phyloP scores from a whole-genome alignment of 306 rosid species.

The Ochetophila trinervis region DNA sequence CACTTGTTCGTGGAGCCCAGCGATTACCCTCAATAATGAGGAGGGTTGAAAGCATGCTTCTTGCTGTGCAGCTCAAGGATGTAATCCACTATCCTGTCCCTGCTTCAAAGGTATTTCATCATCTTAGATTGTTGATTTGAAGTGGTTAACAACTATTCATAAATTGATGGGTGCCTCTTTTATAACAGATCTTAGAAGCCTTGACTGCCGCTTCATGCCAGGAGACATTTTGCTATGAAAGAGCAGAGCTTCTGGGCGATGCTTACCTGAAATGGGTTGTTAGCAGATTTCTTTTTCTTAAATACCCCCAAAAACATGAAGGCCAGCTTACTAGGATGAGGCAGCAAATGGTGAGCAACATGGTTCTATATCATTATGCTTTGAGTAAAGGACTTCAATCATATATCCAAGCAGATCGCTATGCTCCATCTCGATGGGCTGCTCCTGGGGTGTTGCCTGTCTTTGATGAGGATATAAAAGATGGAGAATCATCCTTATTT shows the following conservation, averaged over 20 bases:
- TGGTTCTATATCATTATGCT: constrained; percentile 88
- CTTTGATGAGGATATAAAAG: constrained; percentile 85
- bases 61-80: constrained; percentile 77
- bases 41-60: constrained; percentile 98
- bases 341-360: constrained; percentile 97
- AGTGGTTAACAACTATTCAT: constrained; percentile 11
- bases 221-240: constrained; percentile 98
- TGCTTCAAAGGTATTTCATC: constrained; percentile 60
- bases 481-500: constrained; percentile 77
- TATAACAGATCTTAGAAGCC: constrained; percentile 90
- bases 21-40: constrained; percentile 97
- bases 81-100: constrained; percentile 68
- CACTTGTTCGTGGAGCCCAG: constrained; percentile 97
- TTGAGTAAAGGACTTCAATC: constrained; percentile 84
- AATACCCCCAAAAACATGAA: constrained; percentile 95
- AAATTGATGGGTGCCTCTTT: constrained; percentile 23
- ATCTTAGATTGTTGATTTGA: constrained; percentile 25
- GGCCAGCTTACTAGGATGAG: constrained; percentile 99
- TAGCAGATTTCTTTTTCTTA: constrained; percentile 89
- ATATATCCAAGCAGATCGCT: constrained; percentile 96
- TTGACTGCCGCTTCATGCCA: constrained; percentile 99
- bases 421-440: constrained; percentile 97
- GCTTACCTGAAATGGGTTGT: constrained; percentile 98
- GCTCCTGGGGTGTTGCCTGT: constrained; percentile 99
- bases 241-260: constrained; percentile 99